phyloP scores from a whole-genome alignment of 345 rosid species.

The Psidium guajava region DNA sequence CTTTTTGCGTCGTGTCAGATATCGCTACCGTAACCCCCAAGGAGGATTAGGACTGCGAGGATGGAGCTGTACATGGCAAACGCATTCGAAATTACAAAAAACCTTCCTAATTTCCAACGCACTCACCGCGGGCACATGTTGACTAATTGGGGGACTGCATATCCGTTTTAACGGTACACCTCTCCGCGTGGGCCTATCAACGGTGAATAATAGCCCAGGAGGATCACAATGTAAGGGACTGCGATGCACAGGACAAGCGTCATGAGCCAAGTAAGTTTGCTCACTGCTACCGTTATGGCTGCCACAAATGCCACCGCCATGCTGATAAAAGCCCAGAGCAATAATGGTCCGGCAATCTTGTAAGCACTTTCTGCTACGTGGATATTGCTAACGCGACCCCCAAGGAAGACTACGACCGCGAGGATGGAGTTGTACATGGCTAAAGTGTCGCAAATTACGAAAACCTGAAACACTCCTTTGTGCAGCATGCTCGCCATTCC shows the following conservation, averaged over 20 bases:
- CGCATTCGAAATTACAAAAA: not conserved
- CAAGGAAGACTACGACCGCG: not conserved
- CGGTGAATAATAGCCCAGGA: not conserved
- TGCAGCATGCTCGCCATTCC: not conserved
- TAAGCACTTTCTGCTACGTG: not conserved
- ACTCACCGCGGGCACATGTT: not conserved
- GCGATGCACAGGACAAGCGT: not conserved
- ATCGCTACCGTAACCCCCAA: not conserved
- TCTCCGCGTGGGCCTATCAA: not conserved
- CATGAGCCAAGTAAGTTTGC: not conserved
- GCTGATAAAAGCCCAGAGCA: not conserved
- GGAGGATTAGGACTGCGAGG: not conserved
- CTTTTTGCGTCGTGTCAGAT: not conserved
- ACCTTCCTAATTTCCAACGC: not conserved
- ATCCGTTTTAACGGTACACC: not conserved
- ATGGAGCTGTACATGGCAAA: not conserved
- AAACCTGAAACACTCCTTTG: not conserved
- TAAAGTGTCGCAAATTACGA: not conserved
- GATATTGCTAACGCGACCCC: not conserved
- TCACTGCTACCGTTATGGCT: not conserved
- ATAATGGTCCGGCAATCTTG: not conserved
- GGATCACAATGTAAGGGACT: not conserved
- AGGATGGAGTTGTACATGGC: not conserved
- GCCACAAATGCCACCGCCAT: constrained; percentile 4
- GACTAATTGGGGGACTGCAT: not conserved